Percentiles rank a stretch among this genome's conserved stretches.
Conservation (phyloP, 2,329 filamentous ascomycete species). For the Amesomyces nigricolor region DNA sequence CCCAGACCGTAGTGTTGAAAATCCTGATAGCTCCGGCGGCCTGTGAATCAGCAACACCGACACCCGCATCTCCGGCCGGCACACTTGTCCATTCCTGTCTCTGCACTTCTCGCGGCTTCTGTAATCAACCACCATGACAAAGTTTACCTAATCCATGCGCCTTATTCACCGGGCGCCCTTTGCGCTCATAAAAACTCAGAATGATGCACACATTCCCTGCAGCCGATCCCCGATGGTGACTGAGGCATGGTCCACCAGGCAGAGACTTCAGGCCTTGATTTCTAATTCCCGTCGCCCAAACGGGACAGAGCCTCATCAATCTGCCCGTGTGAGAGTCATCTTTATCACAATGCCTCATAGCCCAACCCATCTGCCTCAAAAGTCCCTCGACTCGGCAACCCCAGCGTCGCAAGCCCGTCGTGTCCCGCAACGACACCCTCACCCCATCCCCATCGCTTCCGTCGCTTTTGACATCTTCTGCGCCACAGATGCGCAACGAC, state of each 20-base stretch:
- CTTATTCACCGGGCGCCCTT: background rate
- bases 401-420: constrained; percentile 1
- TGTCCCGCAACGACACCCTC: background rate
- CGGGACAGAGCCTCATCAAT: background rate
- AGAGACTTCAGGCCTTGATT: constrained; percentile 6
- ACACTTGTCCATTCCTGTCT: background rate
- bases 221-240: background rate
- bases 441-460: background rate
- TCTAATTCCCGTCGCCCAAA: constrained; percentile 10
- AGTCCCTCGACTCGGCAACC: background rate
- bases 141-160: constrained; percentile 3
- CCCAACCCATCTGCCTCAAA: background rate
- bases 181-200: constrained; percentile 3
- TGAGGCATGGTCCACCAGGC: background rate
- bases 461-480: background rate
- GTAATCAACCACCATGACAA: background rate
- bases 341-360: constrained; percentile 6
- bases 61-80: constrained; percentile 4
- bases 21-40: background rate
- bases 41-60: constrained; percentile 14
- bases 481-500: constrained; percentile 9
- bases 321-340: constrained; percentile 11
- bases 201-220: constrained; percentile 10
- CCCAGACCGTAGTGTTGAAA: background rate
- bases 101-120: background rate